A percentile compares a stretch with the other conserved stretches of the same genome.
phyloP scores from a whole-genome alignment of 2,329 filamentous ascomycete genomes.

The Aspergillus unguis region DNA sequence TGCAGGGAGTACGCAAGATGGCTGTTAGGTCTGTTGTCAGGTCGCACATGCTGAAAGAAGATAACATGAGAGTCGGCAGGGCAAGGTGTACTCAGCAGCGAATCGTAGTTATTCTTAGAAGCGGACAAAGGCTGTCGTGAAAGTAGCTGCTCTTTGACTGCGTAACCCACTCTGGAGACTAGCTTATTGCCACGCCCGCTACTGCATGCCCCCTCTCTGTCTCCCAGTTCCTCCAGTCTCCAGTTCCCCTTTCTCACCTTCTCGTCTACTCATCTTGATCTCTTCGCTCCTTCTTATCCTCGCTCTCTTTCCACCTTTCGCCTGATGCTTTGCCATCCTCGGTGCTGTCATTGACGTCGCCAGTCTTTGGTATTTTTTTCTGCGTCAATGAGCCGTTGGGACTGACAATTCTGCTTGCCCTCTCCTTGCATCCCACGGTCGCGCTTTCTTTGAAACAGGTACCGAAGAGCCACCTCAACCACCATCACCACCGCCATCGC shows the following conservation, averaged over 20 bases:
- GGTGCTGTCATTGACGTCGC: conserved; percentile 32
- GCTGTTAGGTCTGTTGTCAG: background rate
- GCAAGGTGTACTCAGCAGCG: background rate
- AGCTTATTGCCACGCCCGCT: conserved; percentile 5
- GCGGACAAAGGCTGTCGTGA: conserved; percentile 4
- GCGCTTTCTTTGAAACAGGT: conserved; percentile 18
- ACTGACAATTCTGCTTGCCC: conserved; percentile 19
- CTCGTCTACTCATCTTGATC: background rate
- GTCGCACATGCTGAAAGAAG: background rate
- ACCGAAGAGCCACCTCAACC: conserved; percentile 11
- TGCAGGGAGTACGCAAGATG: background rate
- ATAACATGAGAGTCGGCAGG: background rate
- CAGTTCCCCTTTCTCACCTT: background rate
- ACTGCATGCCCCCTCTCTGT: background rate
- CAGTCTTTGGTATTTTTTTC: conserved; percentile 17
- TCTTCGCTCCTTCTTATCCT: conserved; percentile 1
- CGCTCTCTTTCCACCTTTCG: conserved; percentile 6
- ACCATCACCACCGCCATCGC: conserved; percentile 8
- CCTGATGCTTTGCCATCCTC: conserved; percentile 20
- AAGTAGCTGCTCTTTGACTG: background rate
- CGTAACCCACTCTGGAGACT: conserved; percentile 2
- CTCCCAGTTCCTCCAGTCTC: background rate
- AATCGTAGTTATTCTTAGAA: conserved; percentile 6
- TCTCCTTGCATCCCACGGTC: conserved; percentile 25
- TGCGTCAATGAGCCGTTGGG: conserved; percentile 28